Percentiles rank a stretch among this genome's conserved stretches.
Conservation (phyloP, 2,329 filamentous ascomycete species). For the Penicillium palitans region DNA sequence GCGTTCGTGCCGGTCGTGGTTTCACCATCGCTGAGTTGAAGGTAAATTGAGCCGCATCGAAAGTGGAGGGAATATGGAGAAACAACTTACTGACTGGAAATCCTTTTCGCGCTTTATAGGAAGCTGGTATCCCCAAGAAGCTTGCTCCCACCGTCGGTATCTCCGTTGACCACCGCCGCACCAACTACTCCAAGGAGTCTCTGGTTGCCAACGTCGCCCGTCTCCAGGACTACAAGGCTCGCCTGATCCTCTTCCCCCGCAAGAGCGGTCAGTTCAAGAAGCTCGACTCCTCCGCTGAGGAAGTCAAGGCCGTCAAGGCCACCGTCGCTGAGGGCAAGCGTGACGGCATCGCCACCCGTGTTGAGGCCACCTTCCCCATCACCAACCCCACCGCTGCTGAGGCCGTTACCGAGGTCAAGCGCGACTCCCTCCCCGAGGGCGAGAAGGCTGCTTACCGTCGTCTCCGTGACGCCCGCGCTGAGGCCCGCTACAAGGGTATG, state of each 20-base stretch:
- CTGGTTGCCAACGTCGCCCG: conserved; percentile 93
- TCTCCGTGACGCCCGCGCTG: conserved; percentile 80
- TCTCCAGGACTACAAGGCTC: conserved; percentile 95
- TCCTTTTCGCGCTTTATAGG: conserved; percentile 55
- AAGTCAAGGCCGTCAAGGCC: conserved; percentile 69
- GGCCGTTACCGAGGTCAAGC: conserved; percentile 73
- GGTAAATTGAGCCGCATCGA: conserved; percentile 57
- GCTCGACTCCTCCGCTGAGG: conserved; percentile 81
- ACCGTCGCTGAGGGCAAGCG: conserved; percentile 52
- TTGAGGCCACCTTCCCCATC: conserved; percentile 69
- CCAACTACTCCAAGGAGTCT: conserved; percentile 95
- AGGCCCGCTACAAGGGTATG: conserved; percentile 76
- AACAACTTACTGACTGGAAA: conserved; percentile 10
- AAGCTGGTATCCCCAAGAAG: conserved; percentile 92
- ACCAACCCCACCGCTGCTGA: conserved; percentile 57
- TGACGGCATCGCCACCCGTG: conserved; percentile 54
- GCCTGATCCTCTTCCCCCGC: conserved; percentile 96
- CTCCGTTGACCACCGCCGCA: conserved; percentile 90
- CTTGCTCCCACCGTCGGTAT: conserved; percentile 96
- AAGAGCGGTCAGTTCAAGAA: conserved; percentile 91
- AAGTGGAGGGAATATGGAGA: background rate
- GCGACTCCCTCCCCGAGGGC: conserved; percentile 74
- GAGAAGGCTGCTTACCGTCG: conserved; percentile 85
- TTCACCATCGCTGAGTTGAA: conserved; percentile 98
- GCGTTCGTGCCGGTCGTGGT: conserved; percentile 91